Conservation (phyloP, 1,284 basidiomycete genomes). For the Microbotryum silenes-acaulis region DNA sequence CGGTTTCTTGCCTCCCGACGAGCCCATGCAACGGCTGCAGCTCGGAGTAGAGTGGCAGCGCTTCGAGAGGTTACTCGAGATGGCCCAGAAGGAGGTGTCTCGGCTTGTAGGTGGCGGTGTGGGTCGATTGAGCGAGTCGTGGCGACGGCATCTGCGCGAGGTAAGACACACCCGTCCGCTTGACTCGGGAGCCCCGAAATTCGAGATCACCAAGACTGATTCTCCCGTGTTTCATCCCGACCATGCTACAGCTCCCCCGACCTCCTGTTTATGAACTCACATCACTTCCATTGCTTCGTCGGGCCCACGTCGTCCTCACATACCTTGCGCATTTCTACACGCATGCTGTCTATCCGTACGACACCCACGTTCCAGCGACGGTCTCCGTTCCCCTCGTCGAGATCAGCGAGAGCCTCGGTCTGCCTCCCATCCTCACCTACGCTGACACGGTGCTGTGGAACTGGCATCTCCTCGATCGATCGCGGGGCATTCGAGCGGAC, state of each 20-base stretch:
- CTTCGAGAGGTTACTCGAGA: conserved; percentile 44
- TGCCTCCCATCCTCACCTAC: conserved; percentile 87
- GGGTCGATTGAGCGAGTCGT: conserved; percentile 52
- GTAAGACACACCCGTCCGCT: conserved; percentile 22
- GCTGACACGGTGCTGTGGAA: conserved; percentile 92
- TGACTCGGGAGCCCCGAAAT: background rate
- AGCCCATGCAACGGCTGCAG: conserved; percentile 59
- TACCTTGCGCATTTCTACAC: conserved; percentile 85
- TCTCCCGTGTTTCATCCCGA: background rate
- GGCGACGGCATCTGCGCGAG: conserved; percentile 46
- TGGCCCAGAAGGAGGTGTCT: conserved; percentile 42
- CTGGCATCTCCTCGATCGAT: conserved; percentile 49
- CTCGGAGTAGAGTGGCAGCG: conserved; percentile 55
- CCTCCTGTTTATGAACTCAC: conserved; percentile 16
- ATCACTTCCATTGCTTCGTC: conserved; percentile 53
- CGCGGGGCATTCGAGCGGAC: conserved; percentile 35
- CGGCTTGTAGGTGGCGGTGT: conserved; percentile 39
- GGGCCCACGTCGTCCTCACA: conserved; percentile 75
- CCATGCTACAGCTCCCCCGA: conserved; percentile 17
- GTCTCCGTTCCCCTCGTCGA: conserved; percentile 72
- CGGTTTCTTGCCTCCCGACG: conserved; percentile 82
- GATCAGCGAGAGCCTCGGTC: conserved; percentile 63
- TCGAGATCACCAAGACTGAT: background rate
- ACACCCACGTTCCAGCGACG: conserved; percentile 56
- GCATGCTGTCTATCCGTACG: conserved; percentile 57